Evolutionary conservation across 495 filamentous ascomycete species (phyloP), one percentile per base, ranked within the genome.

Genomic region (Cercophora scortea): DNA sequence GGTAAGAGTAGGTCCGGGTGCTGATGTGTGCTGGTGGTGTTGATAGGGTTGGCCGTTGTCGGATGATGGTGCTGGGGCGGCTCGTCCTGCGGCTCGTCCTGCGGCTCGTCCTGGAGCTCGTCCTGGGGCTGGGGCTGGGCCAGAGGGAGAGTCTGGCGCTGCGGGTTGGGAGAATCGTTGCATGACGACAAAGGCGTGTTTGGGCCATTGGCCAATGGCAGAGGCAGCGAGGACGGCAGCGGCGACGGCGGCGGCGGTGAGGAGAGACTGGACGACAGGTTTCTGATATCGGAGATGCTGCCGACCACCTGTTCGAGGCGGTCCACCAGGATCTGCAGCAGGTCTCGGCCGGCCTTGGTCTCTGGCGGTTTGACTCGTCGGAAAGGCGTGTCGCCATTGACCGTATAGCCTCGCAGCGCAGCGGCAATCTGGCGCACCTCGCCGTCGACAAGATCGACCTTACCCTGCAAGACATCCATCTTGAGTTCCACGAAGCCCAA

Each of bases 361-460:
- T 32, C 54, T 1, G 62, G 62, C 47, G 57, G 55, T 49, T 65
- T 62, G 38, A 67, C 60, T 38, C 61, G 59, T 49, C 62, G 60
- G 7, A 49, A 32, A 7, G 39, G 32, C 16, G 48, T 57, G 40
- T 44, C 16, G 42, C 60, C 60, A 8, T 57, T 32, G 13, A 61
- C 45, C 4, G 65, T 45, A 44, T 63, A 65, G 18, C 32, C 55
- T 15, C 62, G 39, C n/a, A 67, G 54, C 9, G 53, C 50, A 19
- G 51, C 48, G 43, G 60, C 45, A 41, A 67, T 58, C 32, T 49
- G 50, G 48, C 56, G 50, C 51, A 67, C 32, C 57, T 65, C 57
- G 49, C 47, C 35, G 52, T 50, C 43, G 58, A 65, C 50, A 19
- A 47, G 59, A 44, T 63, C 62, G 56, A 60, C 57, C 40, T 56